Evolutionary conservation across 2,329 filamentous ascomycete genomes (phyloP).

Genomic region (Apiospora sp.): DNA sequence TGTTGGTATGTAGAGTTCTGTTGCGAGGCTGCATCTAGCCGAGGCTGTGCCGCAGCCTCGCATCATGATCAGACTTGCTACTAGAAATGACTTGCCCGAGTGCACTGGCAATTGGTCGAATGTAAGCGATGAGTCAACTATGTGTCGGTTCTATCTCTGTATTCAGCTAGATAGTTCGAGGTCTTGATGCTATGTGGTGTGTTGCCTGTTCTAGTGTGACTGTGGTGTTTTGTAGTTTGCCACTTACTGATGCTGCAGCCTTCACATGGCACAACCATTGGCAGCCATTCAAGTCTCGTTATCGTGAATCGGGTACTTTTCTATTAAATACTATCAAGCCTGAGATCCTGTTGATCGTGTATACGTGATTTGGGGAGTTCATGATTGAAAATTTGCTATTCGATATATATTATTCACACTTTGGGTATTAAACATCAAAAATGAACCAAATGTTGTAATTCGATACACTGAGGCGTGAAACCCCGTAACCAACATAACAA

Average conservation of each 20-base stretch:
- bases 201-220: background rate
- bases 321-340: accelerated
- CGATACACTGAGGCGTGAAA: too few relatives aligned
- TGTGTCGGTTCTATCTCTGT: background rate
- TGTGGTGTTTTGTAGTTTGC: background rate
- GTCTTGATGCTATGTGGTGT: background rate
- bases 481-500: background rate
- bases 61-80: background rate
- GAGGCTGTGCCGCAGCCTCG: slow-evolving; percentile 11
- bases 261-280: background rate
- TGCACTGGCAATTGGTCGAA: background rate
- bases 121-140: background rate
- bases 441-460: too few relatives aligned
- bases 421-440: too few relatives aligned
- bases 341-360: background rate
- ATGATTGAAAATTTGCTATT: too few relatives aligned
- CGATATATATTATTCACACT: too few relatives aligned
- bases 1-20: background rate
- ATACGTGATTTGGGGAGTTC: too few relatives aligned
- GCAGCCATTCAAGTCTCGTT: background rate
- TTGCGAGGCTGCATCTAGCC: slow-evolving; percentile 8
- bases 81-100: background rate
- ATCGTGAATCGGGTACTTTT: background rate
- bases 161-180: too few relatives aligned
- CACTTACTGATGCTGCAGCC: background rate